Evolutionary conservation across 352 stramenopile species (phyloP), one percentile per base, ranked within the genome.

Genomic region (Aphanomyces invadans): DNA sequence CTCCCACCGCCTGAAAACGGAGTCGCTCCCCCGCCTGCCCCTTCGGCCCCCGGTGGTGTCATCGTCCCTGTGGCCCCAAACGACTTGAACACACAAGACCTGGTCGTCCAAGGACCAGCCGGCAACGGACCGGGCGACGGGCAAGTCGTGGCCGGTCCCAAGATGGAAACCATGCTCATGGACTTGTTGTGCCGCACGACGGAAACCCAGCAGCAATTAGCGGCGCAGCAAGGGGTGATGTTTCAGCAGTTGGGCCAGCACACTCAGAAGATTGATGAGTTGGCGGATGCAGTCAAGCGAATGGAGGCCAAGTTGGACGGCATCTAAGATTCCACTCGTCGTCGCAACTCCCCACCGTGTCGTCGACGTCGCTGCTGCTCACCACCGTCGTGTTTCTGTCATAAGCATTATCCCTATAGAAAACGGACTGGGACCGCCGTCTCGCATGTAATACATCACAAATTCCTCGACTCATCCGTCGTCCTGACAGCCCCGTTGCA

Each of bases 121-220:
- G 15, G 15, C 83, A 4, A 76, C 76, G 5, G 89, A 88, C 71
- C 74, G n/a, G 81, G 82, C 9, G 85, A 94, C 52, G 85, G 83
- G n/a, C 85, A 94, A 65, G 83, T 92, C n/a, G 90, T 83, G 9
- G 77, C 83, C 25, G 85, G 85, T 12, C 85, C 85, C 0, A 94
- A 94, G 83, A 91, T 94, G 80, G 85, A 94, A 68, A 92, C 85
- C 65, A 94, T 94, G 85, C 73, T 94, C 44, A 94, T 94, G 85
- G 85, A 94, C 76, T 68, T 94, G 61, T 70, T 94, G 33, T 94
- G 85, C 69, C 85, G 85, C 59, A 94, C 85, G 53, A 94, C 85
- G 59, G 85, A 94, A 73, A 94, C 85, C 23, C 85, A 94, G 78
- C 85, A 94, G 78, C 85, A 94, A 72, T 79, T 94, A 76, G 85